These are phyloP conservation scores for Wickerhamomyces sp. DNA, from an alignment of 1,139 yeast species.

Conservation along the genomic window DNA sequence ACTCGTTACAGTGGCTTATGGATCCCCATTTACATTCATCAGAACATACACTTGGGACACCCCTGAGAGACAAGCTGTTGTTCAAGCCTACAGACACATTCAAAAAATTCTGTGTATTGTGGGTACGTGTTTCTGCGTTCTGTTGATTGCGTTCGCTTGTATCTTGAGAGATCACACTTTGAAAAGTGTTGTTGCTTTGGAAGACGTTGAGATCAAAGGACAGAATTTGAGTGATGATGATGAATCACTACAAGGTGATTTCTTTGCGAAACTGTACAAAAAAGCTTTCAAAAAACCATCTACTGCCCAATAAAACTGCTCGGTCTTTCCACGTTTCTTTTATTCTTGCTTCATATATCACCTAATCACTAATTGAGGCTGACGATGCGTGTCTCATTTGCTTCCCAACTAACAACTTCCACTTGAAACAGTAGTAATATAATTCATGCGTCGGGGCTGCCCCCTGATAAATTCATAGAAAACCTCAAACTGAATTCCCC, in stretches of 20 bases:
- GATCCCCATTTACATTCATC: constrained; percentile 43
- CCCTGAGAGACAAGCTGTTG: constrained; percentile 48
- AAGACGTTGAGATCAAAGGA: constrained; percentile 11
- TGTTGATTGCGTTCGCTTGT: constrained; percentile 41
- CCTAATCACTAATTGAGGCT: no score
- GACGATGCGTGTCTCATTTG: no score
- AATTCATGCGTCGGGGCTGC: no score
- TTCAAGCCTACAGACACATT: constrained; percentile 48
- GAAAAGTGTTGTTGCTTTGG: constrained; percentile 21
- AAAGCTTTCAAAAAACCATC: constrained; percentile 1
- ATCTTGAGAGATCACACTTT: constrained; percentile 49
- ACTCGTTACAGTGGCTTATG: constrained; percentile 35
- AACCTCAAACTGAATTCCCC: no score
- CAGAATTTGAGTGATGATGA: constrained; percentile 3
- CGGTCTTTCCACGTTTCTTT: no score
- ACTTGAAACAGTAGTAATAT: no score
- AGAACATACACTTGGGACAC: constrained; percentile 48
- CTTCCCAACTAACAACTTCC: no score
- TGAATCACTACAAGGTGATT: constrained; percentile 6
- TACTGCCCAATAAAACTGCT: no score
- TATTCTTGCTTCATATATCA: no score
- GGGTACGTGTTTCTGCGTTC: constrained; percentile 51
- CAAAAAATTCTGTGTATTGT: constrained; percentile 52
- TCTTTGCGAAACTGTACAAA: constrained; percentile 1
- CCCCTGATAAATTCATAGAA: no score